phyloP scores from a whole-genome alignment of 1,139 yeast species.

The Hanseniaspora sp. region DNA sequence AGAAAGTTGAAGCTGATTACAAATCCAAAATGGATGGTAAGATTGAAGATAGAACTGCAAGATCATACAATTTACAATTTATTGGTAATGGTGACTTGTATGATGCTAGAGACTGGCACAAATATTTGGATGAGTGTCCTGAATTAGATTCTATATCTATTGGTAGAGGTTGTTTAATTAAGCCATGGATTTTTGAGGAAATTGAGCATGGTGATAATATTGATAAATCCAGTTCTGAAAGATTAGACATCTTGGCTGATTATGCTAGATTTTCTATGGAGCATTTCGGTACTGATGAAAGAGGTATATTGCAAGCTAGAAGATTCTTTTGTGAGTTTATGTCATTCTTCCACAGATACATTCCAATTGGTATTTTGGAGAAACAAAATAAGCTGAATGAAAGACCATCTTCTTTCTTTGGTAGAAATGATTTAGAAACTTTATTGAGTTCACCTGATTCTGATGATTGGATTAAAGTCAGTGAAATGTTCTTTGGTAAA shows the following conservation, averaged over 20 bases:
- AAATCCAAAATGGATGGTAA: conserved; percentile 26
- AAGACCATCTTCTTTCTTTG: conserved; percentile 87
- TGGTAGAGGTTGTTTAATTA: conserved; percentile 93
- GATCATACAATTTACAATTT: conserved; percentile 49
- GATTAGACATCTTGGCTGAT: conserved; percentile 60
- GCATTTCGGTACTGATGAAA: conserved; percentile 97
- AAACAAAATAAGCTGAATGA: conserved; percentile 84
- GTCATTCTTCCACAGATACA: conserved; percentile 85
- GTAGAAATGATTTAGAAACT: conserved; percentile 90
- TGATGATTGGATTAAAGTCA: conserved; percentile 88
- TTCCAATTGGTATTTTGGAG: conserved; percentile 88
- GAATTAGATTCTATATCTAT: conserved; percentile 90
- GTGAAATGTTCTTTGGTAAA: conserved; percentile 93
- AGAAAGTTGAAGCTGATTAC: conserved; percentile 39
- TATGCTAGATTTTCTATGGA: conserved; percentile 75
- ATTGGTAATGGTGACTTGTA: conserved; percentile 92
- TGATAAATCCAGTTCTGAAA: conserved; percentile 81
- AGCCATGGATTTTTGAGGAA: conserved; percentile 98
- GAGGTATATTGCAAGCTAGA: conserved; percentile 79
- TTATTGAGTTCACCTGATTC: conserved; percentile 74
- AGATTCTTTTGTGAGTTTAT: conserved; percentile 89
- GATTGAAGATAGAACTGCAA: conserved; percentile 24
- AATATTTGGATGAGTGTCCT: conserved; percentile 43
- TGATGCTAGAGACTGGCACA: conserved; percentile 80
- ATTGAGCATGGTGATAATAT: conserved; percentile 77